Conservation (phyloP, 495 filamentous ascomycete species). For the Podospora comata region DNA sequence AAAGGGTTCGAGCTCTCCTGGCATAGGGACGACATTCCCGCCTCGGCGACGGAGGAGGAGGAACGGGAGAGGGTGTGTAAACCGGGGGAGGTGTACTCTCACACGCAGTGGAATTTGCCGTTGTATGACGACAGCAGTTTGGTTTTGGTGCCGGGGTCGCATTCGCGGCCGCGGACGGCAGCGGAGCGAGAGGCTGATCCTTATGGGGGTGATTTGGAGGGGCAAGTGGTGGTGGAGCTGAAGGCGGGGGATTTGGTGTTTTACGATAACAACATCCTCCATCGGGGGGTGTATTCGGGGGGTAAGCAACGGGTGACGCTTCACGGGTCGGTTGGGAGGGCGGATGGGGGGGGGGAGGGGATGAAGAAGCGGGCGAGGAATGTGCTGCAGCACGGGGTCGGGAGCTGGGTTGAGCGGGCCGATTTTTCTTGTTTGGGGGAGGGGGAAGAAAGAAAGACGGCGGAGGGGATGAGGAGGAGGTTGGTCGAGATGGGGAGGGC, state of each 20-base stretch:
- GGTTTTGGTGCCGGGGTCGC: conserved; percentile 68
- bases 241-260: conserved; percentile 74
- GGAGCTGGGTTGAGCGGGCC: conserved; percentile 62
- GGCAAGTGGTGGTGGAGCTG: conserved; percentile 59
- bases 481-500: conserved; percentile 59
- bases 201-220: conserved; percentile 55
- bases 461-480: conserved; percentile 51
- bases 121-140: conserved; percentile 64
- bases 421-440: conserved; percentile 51
- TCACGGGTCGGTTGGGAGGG: conserved; percentile 52
- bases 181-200: conserved; percentile 60
- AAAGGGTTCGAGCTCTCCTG: conserved; percentile 64
- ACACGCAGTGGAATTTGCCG: conserved; percentile 78
- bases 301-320: conserved; percentile 66
- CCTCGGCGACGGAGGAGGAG: conserved; percentile 52
- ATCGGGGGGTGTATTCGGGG: conserved; percentile 68
- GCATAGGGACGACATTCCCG: conserved; percentile 75
- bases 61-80: conserved; percentile 44
- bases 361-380: conserved; percentile 63
- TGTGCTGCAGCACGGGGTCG: conserved; percentile 82
- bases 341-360: conserved; percentile 61
- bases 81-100: conserved; percentile 32
- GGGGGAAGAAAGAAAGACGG: conserved; percentile 51
- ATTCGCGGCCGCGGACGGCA: conserved; percentile 62
- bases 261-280: conserved; percentile 85